phyloP scores from a whole-genome alignment of 2,329 filamentous ascomycete genomes.

The Talaromyces verruculosus region DNA sequence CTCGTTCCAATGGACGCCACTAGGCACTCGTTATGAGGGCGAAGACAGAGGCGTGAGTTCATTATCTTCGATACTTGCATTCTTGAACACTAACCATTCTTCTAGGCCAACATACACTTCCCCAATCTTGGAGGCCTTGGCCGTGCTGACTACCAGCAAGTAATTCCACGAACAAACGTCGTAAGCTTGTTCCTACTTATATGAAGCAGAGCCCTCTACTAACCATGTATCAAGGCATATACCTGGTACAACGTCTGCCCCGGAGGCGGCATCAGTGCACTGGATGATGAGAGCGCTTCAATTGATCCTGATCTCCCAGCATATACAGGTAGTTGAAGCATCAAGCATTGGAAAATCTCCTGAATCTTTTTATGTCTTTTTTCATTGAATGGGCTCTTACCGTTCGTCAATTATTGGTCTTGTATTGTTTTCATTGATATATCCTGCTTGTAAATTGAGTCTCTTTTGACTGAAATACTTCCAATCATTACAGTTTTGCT shows the following conservation, averaged over 20 bases:
- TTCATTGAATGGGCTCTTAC: background rate
- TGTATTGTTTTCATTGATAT: background rate
- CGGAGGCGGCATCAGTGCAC: background rate
- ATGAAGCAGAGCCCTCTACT: background rate
- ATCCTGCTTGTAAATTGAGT: background rate
- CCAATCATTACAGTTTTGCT: background rate
- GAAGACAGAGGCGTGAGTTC: background rate
- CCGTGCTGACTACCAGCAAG: background rate
- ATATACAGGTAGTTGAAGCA: background rate
- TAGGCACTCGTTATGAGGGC: background rate
- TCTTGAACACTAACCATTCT: background rate
- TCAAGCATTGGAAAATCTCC: background rate
- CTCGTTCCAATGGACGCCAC: background rate
- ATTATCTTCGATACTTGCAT: background rate
- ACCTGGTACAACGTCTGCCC: conserved; percentile 3
- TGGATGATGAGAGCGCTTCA: conserved; percentile 1
- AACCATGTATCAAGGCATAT: background rate
- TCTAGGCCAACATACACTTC: background rate
- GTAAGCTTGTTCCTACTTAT: background rate
- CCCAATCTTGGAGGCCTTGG: conserved; percentile 2
- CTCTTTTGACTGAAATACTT: background rate
- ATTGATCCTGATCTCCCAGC: background rate
- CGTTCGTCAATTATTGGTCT: background rate
- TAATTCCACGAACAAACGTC: background rate
- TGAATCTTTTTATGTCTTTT: background rate